Evolutionary conservation across 2,329 filamentous ascomycete species (phyloP), one percentile per base, ranked within the genome.

Genomic region (Ophiosphaerella herpotricha): DNA sequence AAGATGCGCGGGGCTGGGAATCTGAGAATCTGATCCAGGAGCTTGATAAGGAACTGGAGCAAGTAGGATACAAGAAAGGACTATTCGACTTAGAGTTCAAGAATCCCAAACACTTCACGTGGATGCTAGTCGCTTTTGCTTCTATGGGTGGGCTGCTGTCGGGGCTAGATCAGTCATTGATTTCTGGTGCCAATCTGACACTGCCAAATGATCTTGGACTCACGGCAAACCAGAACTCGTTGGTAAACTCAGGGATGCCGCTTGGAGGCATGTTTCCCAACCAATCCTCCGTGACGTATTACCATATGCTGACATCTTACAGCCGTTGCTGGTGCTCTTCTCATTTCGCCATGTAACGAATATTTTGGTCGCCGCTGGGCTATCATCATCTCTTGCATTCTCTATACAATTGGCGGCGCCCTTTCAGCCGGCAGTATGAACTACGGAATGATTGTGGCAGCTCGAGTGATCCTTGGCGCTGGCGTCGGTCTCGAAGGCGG

Each of bases 401-500:
- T 90, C 2, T 90, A 90, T 74, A 90, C 87, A 1, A 74, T 90
- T 32, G 87, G 87, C 46, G 87, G 81, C 26, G 87, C 80, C 2
- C 77, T 90, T 13, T 83, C 87, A 66, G 87, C 87, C 12, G 87
- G 85, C 7, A 77, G 85, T 1, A 81, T 88, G 31, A 84, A 84
- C 73, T 90, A 84, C 64, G 85, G 80, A 43, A 89, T 90, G 86
- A 88, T 90, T 58, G 79, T 90, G 24, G 75, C 84, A 2, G 83
- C 82, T 3, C 83, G 87, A 58, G 80, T 90, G 5, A 83, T 90
- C 46, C 81, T 90, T 0, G 87, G 88, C 47, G 70, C 87, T 6
- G 87, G 87, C 59, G 85, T 90, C 43, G 87, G 87, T 73, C 78
- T 90, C 2, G 87, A 90, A 66, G 87, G 87, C 43, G 87, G 87